These are phyloP conservation scores for Candida labiduridarum DNA, from an alignment of 1,139 yeast species.

Conservation along the genomic window DNA sequence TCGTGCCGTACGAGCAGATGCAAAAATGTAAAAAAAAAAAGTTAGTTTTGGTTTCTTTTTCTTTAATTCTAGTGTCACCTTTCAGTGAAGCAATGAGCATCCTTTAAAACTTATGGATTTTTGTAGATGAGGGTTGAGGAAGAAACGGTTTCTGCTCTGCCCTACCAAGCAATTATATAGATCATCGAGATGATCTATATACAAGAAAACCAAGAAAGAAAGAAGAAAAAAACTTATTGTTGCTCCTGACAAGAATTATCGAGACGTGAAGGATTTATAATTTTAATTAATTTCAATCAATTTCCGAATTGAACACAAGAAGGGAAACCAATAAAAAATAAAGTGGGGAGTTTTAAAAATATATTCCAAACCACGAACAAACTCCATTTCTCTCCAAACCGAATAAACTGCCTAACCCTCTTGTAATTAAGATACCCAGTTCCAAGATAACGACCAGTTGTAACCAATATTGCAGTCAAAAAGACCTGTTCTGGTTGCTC, in stretches of 20 bases:
- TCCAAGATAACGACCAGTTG: no score
- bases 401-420: neutral
- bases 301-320: neutral
- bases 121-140: no score
- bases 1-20: conserved; percentile 3
- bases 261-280: neutral
- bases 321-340: neutral
- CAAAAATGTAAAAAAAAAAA: neutral
- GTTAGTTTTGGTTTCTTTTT: neutral
- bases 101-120: no score
- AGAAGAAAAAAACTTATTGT: neutral
- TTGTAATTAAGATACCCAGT: no score
- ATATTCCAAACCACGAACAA: neutral
- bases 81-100: no score
- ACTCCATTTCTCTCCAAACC: neutral
- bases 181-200: neutral
- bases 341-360: neutral
- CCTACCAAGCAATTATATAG: neutral
- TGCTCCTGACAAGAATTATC: neutral
- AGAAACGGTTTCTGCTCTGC: neutral
- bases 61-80: neutral
- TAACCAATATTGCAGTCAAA: no score
- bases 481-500: no score
- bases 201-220: neutral
- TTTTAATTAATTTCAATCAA: neutral